Evolutionary conservation across 345 rosid genomes (phyloP).

Genomic region (Eucalyptus microcorys): DNA sequence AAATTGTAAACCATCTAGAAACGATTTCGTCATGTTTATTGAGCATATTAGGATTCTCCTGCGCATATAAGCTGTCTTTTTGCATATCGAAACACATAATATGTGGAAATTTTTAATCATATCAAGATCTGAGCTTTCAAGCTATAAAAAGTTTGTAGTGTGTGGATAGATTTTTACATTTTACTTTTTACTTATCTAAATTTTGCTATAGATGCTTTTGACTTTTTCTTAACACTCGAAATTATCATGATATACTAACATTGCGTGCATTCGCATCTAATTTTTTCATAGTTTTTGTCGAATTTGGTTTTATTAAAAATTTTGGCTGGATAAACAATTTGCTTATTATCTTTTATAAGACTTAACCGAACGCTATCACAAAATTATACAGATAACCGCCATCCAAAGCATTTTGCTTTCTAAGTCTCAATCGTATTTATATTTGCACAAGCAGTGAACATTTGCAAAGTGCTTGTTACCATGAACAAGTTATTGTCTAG

Average conservation of each 20-base stretch:
- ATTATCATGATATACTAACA: neutral
- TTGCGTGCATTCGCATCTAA: neutral
- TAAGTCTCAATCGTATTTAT: neutral
- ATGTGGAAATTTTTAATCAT: neutral
- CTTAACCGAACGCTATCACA: neutral
- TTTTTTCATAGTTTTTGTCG: neutral
- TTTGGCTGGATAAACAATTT: neutral
- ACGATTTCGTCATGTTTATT: neutral
- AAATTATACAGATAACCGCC: neutral
- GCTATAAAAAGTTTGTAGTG: neutral
- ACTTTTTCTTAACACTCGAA: neutral
- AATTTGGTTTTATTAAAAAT: neutral
- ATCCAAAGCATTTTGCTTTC: neutral
- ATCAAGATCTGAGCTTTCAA: neutral
- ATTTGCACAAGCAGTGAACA: neutral
- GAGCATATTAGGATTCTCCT: neutral
- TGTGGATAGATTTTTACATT: neutral
- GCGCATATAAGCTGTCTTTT: neutral
- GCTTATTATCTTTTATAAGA: neutral
- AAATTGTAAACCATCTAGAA: neutral
- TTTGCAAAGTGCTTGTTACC: neutral
- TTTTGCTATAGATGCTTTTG: neutral
- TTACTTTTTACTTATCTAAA: neutral
- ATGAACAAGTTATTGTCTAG: neutral
- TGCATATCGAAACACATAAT: neutral